Percentiles rank a stretch among this genome's conserved stretches.
Conservation (phyloP, 345 rosid genomes). For the Lepidium didymum region DNA sequence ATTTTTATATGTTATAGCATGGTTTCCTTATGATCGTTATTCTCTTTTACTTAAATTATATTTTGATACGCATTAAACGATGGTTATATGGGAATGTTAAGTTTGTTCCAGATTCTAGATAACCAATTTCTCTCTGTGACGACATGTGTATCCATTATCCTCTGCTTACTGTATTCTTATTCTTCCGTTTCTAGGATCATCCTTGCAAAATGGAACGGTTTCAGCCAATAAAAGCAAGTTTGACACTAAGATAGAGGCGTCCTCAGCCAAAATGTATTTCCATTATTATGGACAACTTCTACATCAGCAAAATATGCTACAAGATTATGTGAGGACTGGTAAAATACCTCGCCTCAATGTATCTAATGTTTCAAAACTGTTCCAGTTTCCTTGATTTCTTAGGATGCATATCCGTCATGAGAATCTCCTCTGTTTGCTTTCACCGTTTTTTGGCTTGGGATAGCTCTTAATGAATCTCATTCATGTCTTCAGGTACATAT, state of each 20-base stretch:
- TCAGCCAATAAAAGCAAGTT: constrained; percentile 63
- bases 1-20: background rate
- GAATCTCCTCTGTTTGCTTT: background rate
- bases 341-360: constrained; percentile 7
- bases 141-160: background rate
- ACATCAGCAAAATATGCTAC: constrained; percentile 98
- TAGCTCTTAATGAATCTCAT: background rate
- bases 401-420: background rate
- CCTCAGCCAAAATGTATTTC: constrained; percentile 98
- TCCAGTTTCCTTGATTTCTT: background rate
- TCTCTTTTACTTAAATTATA: background rate
- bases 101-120: background rate
- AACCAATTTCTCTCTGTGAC: background rate
- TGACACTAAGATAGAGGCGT: constrained; percentile 76
- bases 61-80: background rate
- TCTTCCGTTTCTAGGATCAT: constrained; percentile 34
- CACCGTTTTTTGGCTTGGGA: background rate
- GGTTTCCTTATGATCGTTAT: background rate
- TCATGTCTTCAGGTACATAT: constrained; percentile 68
- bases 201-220: constrained; percentile 48
- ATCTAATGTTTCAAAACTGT: background rate
- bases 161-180: background rate
- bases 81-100: background rate
- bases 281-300: constrained; percentile 95
- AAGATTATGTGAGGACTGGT: constrained; percentile 99